A percentile compares a stretch with the other conserved stretches of the same genome.
Conservation (phyloP, 345 rosid species). For the Theobroma cacao region DNA sequence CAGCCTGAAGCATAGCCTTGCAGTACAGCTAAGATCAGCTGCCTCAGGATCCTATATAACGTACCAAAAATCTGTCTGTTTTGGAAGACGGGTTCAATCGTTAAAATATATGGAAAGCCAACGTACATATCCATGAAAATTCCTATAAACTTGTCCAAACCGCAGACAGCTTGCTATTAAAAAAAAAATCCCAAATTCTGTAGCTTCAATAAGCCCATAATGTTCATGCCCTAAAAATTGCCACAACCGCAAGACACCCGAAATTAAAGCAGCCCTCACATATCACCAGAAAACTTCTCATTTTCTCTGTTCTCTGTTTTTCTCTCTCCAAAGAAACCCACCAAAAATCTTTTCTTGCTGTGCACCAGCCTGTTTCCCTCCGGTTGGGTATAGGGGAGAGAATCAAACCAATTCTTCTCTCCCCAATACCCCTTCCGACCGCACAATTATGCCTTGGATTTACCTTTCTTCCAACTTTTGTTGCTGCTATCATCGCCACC, state of each 20-base stretch:
- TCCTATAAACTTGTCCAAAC: conserved; percentile 1
- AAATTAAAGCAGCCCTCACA: conserved; percentile 3
- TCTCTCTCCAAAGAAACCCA: not conserved
- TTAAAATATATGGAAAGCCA: not conserved
- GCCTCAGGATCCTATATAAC: not conserved
- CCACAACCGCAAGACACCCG: not conserved
- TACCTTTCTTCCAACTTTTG: not conserved
- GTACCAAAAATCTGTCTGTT: not conserved
- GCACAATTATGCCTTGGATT: conserved; percentile 14
- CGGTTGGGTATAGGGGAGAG: conserved; percentile 22
- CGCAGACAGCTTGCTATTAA: not conserved
- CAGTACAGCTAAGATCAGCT: not conserved
- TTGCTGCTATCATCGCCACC: not conserved
- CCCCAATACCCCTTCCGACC: not conserved
- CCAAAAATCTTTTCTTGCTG: not conserved
- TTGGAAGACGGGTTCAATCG: not conserved
- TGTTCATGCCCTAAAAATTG: not conserved
- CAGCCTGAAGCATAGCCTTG: not conserved
- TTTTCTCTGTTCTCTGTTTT: not conserved
- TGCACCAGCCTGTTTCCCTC: conserved; percentile 10
- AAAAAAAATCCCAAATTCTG: not conserved
- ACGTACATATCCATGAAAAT: not conserved
- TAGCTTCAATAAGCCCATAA: not conserved
- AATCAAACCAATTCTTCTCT: not conserved
- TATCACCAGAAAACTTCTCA: not conserved